Evolutionary conservation across 306 rosid species (phyloP).

Genomic region (Lathyrus tuberosus): DNA sequence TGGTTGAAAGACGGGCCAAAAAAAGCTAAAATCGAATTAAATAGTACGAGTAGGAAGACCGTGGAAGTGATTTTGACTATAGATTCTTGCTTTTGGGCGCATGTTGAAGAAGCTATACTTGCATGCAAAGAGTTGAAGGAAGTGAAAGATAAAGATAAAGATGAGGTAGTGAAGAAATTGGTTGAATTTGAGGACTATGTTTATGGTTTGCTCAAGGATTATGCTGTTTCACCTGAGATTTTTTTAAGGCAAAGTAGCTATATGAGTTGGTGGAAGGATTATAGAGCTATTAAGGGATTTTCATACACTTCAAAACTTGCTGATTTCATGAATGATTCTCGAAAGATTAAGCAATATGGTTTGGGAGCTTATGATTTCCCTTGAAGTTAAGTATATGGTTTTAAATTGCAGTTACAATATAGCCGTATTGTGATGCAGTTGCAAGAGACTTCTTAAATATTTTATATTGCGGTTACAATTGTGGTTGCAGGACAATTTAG

Average conservation of each 20-base stretch:
- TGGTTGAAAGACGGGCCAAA: constrained; percentile 35
- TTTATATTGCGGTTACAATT: too few species aligned
- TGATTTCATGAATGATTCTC: constrained; percentile 39
- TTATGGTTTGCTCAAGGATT: constrained; percentile 38
- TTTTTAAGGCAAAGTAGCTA: constrained; percentile 56
- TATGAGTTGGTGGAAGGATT: constrained; percentile 66
- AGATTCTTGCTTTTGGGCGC: constrained; percentile 78
- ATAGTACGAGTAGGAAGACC: constrained; percentile 10
- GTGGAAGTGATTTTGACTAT: constrained; percentile 44
- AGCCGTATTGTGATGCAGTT: too few species aligned
- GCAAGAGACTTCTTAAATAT: too few species aligned
- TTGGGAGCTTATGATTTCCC: constrained; percentile 39
- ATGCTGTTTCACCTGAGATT: constrained; percentile 61
- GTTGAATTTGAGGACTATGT: constrained; percentile 52
- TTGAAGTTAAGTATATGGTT: not conserved
- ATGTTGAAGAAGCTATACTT: constrained; percentile 58
- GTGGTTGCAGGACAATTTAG: too few species aligned
- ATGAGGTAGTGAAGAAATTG: constrained; percentile 15
- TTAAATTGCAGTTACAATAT: too few species aligned
- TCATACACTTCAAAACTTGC: constrained; percentile 35
- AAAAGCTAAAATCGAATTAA: not conserved
- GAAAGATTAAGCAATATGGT: constrained; percentile 23
- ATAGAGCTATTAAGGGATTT: constrained; percentile 33
- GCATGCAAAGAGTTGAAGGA: constrained; percentile 32
- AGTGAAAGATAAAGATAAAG: constrained; percentile 6